Percentiles rank a stretch among this genome's conserved stretches.
phyloP scores from a whole-genome alignment of 345 rosid genomes.

The Brassica carinata region DNA sequence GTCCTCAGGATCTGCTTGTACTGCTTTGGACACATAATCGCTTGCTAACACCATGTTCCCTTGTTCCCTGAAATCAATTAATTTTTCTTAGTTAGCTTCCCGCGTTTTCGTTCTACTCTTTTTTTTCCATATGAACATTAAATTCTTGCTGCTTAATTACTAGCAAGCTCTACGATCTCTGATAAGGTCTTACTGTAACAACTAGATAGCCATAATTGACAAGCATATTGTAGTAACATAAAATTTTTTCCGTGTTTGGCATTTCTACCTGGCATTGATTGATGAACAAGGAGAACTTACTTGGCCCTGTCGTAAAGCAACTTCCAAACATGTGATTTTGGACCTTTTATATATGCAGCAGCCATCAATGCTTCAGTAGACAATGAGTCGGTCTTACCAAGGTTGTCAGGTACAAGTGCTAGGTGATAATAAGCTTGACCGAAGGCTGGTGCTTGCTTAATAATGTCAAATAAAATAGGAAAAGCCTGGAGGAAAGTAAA shows the following conservation, averaged over 20 bases:
- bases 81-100: conserved; percentile 16
- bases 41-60: conserved; percentile 54
- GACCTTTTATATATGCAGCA: conserved; percentile 69
- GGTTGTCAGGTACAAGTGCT: conserved; percentile 55
- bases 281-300: conserved; percentile 49
- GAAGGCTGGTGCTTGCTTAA: conserved; percentile 65
- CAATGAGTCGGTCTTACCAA: conserved; percentile 56
- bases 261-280: neutral
- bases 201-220: neutral
- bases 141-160: conserved; percentile 1
- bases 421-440: conserved; percentile 75
- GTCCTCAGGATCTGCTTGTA: conserved; percentile 78
- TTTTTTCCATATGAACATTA: neutral
- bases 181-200: too few species aligned
- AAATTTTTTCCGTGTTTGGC: neutral
- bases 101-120: conserved; percentile 6
- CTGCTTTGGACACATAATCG: conserved; percentile 76
- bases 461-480: conserved; percentile 58
- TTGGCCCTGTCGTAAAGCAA: conserved; percentile 64
- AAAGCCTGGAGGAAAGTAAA: conserved; percentile 60
- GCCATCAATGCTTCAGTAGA: conserved; percentile 67
- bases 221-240: conserved; percentile 12
- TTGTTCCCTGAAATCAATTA: conserved; percentile 56
- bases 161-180: too few species aligned
- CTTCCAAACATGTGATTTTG: conserved; percentile 77